A percentile compares a stretch with the other conserved stretches of the same genome.
Evolutionary conservation across 306 rosid genomes (phyloP).

Genomic region (Acacia melanoxylon): DNA sequence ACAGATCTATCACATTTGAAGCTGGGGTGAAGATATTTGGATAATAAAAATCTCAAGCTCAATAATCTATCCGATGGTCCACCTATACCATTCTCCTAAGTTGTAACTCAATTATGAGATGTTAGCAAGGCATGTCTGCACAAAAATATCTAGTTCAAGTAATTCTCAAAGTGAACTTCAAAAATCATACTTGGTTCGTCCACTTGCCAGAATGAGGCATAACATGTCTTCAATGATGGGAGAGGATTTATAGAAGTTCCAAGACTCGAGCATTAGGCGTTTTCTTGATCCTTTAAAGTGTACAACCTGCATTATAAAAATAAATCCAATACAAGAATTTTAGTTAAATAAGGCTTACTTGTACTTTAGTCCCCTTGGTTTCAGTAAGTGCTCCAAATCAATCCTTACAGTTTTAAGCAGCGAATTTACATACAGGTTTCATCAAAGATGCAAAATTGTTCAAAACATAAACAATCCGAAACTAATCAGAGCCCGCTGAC

Average conservation of each 20-base stretch:
- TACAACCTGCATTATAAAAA: conserved; percentile 57
- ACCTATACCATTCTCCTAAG: background rate
- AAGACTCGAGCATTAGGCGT: conserved; percentile 91
- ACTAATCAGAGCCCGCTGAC: background rate
- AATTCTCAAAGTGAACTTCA: conserved; percentile 26
- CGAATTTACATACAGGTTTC: background rate
- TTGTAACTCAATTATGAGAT: background rate
- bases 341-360: background rate
- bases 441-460: background rate
- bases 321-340: background rate
- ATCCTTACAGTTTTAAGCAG: background rate
- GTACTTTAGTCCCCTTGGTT: background rate
- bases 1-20: background rate
- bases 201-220: conserved; percentile 83
- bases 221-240: conserved; percentile 63
- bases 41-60: background rate
- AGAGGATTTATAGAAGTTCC: conserved; percentile 76
- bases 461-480: background rate
- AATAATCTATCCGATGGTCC: background rate
- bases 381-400: background rate
- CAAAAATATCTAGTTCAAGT: background rate
- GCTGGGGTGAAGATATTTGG: background rate
- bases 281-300: conserved; percentile 99
- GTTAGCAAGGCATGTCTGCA: background rate
- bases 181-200: conserved; percentile 88